phyloP scores from a whole-genome alignment of 306 rosid genomes.

The Geum urbanum region DNA sequence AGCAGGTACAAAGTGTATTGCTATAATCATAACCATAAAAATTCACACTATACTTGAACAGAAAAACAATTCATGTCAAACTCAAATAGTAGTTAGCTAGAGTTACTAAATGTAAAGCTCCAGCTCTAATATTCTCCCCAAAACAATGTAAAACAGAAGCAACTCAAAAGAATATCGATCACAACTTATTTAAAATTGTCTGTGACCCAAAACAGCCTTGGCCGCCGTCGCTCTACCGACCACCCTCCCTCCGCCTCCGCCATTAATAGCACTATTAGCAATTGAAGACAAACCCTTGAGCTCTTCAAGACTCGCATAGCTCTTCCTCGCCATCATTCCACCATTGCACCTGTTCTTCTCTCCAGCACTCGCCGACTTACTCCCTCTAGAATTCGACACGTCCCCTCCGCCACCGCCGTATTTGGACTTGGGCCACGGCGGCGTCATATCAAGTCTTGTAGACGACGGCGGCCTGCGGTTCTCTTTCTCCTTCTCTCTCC shows the following conservation, averaged over 20 bases:
- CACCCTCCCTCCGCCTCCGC: slow-evolving; percentile 43
- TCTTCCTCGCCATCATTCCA: slow-evolving; percentile 66
- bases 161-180: not conserved
- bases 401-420: slow-evolving; percentile 13
- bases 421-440: slow-evolving; percentile 44
- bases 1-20: too few species aligned
- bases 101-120: too few species aligned
- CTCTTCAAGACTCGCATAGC: slow-evolving; percentile 69
- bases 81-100: not conserved
- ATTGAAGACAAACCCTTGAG: slow-evolving; percentile 55
- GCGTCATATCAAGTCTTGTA: slow-evolving; percentile 54
- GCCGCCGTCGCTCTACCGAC: slow-evolving; percentile 32
- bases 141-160: not conserved
- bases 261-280: slow-evolving; percentile 56
- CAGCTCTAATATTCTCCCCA: too few species aligned
- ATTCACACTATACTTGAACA: slow-evolving; percentile 10
- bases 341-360: slow-evolving; percentile 60
- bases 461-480: slow-evolving; percentile 52
- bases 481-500: slow-evolving; percentile 91
- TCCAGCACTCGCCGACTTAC: slow-evolving; percentile 65
- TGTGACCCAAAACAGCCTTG: slow-evolving; percentile 43
- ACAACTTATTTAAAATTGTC: slow-evolving; percentile 39
- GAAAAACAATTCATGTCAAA: slow-evolving; percentile 1
- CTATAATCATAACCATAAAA: too few species aligned
- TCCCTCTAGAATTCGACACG: slow-evolving; percentile 62